Conservation (phyloP, 2,329 filamentous ascomycete genomes). For the Thielaviopsis populi region DNA sequence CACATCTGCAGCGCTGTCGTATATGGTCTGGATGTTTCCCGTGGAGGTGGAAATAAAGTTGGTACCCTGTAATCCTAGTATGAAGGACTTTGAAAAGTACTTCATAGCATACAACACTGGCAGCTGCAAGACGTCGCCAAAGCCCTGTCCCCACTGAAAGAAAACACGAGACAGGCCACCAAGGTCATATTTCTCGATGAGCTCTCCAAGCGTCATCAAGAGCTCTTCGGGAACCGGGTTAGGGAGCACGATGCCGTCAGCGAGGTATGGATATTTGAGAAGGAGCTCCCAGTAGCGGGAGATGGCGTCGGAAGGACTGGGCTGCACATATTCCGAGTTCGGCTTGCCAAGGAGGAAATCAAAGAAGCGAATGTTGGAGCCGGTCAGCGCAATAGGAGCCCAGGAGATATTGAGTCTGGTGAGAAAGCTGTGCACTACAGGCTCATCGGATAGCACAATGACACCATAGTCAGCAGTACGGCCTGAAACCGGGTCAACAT, state of each 20-base stretch:
- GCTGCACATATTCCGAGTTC: background rate
- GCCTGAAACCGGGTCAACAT: conserved; percentile 54
- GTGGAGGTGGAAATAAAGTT: conserved; percentile 80
- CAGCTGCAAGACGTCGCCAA: conserved; percentile 27
- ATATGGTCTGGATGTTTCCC: conserved; percentile 71
- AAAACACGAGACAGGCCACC: conserved; percentile 24
- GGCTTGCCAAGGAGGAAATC: conserved; percentile 6
- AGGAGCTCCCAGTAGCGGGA: conserved; percentile 5
- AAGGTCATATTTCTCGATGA: conserved; percentile 29
- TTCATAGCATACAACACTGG: conserved; percentile 30
- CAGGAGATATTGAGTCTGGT: conserved; percentile 50
- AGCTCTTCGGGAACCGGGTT: conserved; percentile 32
- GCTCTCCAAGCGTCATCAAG: conserved; percentile 28
- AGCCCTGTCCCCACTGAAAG: conserved; percentile 25
- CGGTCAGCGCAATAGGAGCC: background rate
- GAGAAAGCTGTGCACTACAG: conserved; percentile 66
- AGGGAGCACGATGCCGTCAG: conserved; percentile 24
- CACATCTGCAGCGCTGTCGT: conserved; percentile 66
- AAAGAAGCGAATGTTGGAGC: background rate
- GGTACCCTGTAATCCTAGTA: conserved; percentile 63
- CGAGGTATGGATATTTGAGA: conserved; percentile 7
- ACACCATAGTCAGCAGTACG: conserved; percentile 62
- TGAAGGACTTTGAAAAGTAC: conserved; percentile 19
- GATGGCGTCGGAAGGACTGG: background rate
- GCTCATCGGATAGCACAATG: conserved; percentile 55